A percentile compares a stretch with the other conserved stretches of the same genome.
Evolutionary conservation across 129 eudicot genomes (phyloP).

Genomic region (Flaveria ramosissima): DNA sequence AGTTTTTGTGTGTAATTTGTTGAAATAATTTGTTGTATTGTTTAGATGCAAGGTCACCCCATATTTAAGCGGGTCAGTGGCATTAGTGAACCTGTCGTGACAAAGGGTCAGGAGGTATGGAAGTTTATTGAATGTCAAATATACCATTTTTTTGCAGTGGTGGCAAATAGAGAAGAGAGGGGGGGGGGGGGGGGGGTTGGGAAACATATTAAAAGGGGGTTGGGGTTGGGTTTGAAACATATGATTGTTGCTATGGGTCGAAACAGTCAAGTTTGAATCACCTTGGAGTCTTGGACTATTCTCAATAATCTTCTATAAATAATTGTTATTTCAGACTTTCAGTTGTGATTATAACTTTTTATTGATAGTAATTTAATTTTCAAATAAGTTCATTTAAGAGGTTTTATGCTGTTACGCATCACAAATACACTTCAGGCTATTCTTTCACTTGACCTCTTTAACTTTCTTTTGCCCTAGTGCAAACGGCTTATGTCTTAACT

Average conservation of each 20-base stretch:
- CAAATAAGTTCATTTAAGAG: neutral
- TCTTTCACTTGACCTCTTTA: neutral
- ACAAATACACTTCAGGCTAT: neutral
- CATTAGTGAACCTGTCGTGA: constrained; percentile 80
- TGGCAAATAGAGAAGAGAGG: no score
- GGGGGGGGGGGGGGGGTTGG: constrained; percentile 1
- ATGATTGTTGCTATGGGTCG: neutral
- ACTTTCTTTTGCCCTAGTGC: neutral
- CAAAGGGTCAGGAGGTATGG: constrained; percentile 90
- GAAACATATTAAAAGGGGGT: neutral
- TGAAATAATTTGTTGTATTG: constrained; percentile 20
- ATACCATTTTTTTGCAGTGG: neutral
- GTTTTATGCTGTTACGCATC: neutral
- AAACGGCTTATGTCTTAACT: neutral
- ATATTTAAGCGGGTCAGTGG: constrained; percentile 72
- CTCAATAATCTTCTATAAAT: neutral
- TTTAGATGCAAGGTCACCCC: constrained; percentile 82
- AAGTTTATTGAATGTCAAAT: neutral
- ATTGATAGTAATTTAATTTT: neutral
- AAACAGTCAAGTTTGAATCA: neutral
- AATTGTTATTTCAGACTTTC: no score
- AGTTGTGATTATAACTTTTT: neutral
- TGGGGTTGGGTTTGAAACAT: neutral
- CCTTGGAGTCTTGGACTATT: neutral
- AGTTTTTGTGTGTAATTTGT: constrained; percentile 2